phyloP scores from a whole-genome alignment of 2,329 filamentous ascomycete genomes.

The Aspergillus tubingensis region DNA sequence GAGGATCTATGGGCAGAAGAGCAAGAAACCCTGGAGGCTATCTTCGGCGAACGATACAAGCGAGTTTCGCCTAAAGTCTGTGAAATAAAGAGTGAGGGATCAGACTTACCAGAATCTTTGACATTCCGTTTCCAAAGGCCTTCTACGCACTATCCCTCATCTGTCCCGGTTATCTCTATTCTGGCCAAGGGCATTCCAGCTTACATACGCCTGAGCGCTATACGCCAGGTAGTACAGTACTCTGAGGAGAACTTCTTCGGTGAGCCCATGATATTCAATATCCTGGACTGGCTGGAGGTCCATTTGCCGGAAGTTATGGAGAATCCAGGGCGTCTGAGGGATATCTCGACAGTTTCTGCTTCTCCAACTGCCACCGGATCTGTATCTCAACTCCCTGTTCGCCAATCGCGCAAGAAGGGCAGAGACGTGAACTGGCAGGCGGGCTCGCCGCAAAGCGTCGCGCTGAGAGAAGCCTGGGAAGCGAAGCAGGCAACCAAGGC shows the following conservation, averaged over 20 bases:
- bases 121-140: slow-evolving; percentile 70
- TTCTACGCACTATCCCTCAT: slow-evolving; percentile 67
- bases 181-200: slow-evolving; percentile 72
- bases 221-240: slow-evolving; percentile 73
- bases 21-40: slow-evolving; percentile 77
- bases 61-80: slow-evolving; percentile 65
- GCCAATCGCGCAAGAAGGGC: slow-evolving; percentile 46
- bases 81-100: slow-evolving; percentile 65
- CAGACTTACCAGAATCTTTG: slow-evolving; percentile 48
- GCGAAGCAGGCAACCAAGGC: slow-evolving; percentile 64
- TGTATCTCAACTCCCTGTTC: slow-evolving; percentile 28
- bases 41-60: slow-evolving; percentile 74
- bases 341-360: slow-evolving; percentile 77
- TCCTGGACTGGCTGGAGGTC: slow-evolving; percentile 88
- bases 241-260: slow-evolving; percentile 71
- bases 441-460: slow-evolving; percentile 59
- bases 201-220: slow-evolving; percentile 88
- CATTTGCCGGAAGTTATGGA: slow-evolving; percentile 81
- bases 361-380: slow-evolving; percentile 31
- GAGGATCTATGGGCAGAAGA: slow-evolving; percentile 78
- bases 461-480: slow-evolving; percentile 66
- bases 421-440: slow-evolving; percentile 66
- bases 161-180: slow-evolving; percentile 69
- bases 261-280: slow-evolving; percentile 87
- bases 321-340: slow-evolving; percentile 77